Conservation (phyloP, 129 eudicot genomes). For the Flaveria sonorensis region DNA sequence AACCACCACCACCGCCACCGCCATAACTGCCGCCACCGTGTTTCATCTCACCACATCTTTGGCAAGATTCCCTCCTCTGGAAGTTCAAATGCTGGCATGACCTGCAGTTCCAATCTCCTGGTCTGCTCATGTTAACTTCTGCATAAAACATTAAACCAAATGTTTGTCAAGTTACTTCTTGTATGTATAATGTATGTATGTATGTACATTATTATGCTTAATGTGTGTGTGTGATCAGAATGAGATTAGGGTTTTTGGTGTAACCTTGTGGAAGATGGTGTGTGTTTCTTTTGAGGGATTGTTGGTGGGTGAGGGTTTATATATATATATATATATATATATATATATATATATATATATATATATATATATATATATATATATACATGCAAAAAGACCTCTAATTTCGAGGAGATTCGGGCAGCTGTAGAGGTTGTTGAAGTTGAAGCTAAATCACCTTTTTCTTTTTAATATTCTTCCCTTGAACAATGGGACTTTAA, state of each 20-base stretch:
- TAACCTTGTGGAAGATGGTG: constrained; percentile 22
- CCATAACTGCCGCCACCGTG: constrained; percentile 55
- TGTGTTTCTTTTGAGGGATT: constrained; percentile 28
- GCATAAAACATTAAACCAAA: constrained; percentile 21
- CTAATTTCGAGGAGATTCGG: constrained; percentile 52
- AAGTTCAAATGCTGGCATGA: constrained; percentile 99
- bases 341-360: constrained; percentile 18
- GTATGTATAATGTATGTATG: not conserved
- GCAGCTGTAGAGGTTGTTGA: constrained; percentile 41
- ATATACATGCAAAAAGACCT: constrained; percentile 55
- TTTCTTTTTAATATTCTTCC: constrained; percentile 54
- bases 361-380: constrained; percentile 18
- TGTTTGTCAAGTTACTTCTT: not conserved
- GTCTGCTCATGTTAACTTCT: constrained; percentile 67
- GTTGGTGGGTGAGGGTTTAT: constrained; percentile 10
- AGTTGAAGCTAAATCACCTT: constrained; percentile 46
- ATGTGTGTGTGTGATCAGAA: not conserved
- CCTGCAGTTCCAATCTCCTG: constrained; percentile 99
- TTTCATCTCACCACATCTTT: constrained; percentile 84
- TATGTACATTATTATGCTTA: not conserved
- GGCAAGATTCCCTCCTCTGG: constrained; percentile 98
- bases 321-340: constrained; percentile 34
- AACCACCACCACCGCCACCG: constrained; percentile 48
- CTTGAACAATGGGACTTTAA: constrained; percentile 49
- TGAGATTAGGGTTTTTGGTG: constrained; percentile 13